phyloP scores from a whole-genome alignment of 768 basidiomycete genomes.

The Tylopilus vinaceipallidus region DNA sequence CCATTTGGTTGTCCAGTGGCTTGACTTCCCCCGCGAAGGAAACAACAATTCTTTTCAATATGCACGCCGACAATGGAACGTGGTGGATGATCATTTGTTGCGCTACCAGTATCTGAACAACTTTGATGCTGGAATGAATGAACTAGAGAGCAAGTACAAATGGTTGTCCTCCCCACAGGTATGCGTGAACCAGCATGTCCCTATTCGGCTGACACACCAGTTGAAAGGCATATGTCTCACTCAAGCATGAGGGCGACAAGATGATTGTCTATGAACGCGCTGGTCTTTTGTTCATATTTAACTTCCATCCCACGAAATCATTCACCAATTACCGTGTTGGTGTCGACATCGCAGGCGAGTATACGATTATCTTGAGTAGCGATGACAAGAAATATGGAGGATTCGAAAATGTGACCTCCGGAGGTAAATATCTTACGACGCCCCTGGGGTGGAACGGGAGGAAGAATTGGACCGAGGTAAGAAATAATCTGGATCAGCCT shows the following conservation, averaged over 20 bases:
- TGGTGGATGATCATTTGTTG: constrained; percentile 80
- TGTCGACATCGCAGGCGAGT: constrained; percentile 81
- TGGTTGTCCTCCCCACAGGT: constrained; percentile 87
- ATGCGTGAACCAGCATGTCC: constrained; percentile 14
- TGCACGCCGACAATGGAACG: constrained; percentile 95
- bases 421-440: constrained; percentile 72
- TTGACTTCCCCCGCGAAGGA: constrained; percentile 96
- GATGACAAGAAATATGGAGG: constrained; percentile 91
- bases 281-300: constrained; percentile 93
- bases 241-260: constrained; percentile 94
- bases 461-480: constrained; percentile 85
- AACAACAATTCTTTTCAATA: constrained; percentile 97
- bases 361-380: constrained; percentile 73
- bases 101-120: constrained; percentile 95
- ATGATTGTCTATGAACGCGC: constrained; percentile 93
- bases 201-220: constrained; percentile 5
- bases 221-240: constrained; percentile 80
- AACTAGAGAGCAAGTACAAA: constrained; percentile 69
- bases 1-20: constrained; percentile 61
- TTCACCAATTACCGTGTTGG: constrained; percentile 95
- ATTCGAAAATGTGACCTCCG: constrained; percentile 72
- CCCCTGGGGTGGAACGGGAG: constrained; percentile 90
- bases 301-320: constrained; percentile 90
- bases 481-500: constrained; percentile 16
- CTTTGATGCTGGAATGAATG: constrained; percentile 93